Evolutionary conservation across 306 rosid genomes (phyloP).

Genomic region (Luffa acutangula): DNA sequence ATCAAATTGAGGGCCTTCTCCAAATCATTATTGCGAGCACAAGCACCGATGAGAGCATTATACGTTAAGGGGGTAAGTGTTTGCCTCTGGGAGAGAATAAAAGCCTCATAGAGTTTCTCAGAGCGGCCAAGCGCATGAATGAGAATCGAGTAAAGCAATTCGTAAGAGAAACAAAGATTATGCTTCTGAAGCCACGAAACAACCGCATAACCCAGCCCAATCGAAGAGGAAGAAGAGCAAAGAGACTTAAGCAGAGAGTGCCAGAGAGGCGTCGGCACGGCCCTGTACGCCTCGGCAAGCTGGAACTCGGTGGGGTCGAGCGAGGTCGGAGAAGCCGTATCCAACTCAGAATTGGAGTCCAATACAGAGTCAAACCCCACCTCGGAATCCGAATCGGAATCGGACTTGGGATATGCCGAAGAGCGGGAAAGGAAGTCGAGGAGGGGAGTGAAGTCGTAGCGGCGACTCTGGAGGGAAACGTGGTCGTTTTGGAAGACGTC

Average conservation of each 20-base stretch:
- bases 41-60: conserved; percentile 79
- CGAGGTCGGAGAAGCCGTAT: conserved; percentile 38
- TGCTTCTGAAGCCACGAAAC: conserved; percentile 85
- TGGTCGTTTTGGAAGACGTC: conserved; percentile 28
- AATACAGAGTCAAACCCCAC: background rate
- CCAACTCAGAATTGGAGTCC: background rate
- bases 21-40: conserved; percentile 75
- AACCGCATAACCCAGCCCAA: conserved; percentile 58
- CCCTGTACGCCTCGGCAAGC: conserved; percentile 80
- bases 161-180: conserved; percentile 86
- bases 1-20: conserved; percentile 73
- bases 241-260: conserved; percentile 79
- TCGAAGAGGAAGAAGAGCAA: conserved; percentile 50
- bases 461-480: conserved; percentile 40
- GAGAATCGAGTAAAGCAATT: conserved; percentile 75
- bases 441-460: conserved; percentile 74
- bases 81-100: conserved; percentile 67
- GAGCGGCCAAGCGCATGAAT: conserved; percentile 88
- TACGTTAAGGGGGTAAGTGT: conserved; percentile 67
- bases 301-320: conserved; percentile 60
- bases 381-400: background rate
- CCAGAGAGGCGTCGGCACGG: conserved; percentile 81
- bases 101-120: conserved; percentile 86
- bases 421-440: conserved; percentile 43
- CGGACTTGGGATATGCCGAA: background rate